phyloP scores from a whole-genome alignment of 306 rosid species.

The Begonia masoniana region DNA sequence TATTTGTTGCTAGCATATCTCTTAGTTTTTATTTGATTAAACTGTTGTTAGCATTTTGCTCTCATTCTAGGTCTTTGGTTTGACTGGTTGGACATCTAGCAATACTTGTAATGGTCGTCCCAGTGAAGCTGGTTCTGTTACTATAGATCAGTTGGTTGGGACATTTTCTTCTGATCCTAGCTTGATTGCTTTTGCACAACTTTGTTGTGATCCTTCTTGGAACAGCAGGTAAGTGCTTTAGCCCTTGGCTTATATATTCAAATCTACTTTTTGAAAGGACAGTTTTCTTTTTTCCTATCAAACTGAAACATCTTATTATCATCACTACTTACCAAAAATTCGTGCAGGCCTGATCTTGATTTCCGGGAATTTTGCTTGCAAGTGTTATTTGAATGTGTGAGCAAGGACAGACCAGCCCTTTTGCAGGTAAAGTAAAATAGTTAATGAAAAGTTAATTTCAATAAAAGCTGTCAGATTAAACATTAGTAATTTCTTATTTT shows the following conservation, averaged over 20 bases:
- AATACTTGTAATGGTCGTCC: slow-evolving; percentile 18
- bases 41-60: slow-evolving; percentile 13
- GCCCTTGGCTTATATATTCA: background rate
- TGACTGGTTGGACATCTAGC: slow-evolving; percentile 45
- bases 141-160: slow-evolving; percentile 84
- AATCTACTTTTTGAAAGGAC: background rate
- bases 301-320: background rate
- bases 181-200: slow-evolving; percentile 93
- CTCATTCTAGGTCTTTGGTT: slow-evolving; percentile 69
- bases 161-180: slow-evolving; percentile 98
- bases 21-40: background rate
- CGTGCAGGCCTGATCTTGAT: slow-evolving; percentile 71
- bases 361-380: slow-evolving; percentile 99
- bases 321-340: background rate
- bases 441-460: background rate
- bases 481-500: background rate
- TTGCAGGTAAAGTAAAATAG: slow-evolving; percentile 44
- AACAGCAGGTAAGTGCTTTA: slow-evolving; percentile 37
- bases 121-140: slow-evolving; percentile 52
- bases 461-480: background rate
- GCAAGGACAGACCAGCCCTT: slow-evolving; percentile 96
- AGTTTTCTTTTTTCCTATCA: background rate
- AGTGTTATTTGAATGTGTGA: slow-evolving; percentile 93
- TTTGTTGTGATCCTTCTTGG: slow-evolving; percentile 88
- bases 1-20: background rate